Evolutionary conservation across 805 yeast genomes (phyloP).

Genomic region (Cyberlindnera samutprakarnensis): DNA sequence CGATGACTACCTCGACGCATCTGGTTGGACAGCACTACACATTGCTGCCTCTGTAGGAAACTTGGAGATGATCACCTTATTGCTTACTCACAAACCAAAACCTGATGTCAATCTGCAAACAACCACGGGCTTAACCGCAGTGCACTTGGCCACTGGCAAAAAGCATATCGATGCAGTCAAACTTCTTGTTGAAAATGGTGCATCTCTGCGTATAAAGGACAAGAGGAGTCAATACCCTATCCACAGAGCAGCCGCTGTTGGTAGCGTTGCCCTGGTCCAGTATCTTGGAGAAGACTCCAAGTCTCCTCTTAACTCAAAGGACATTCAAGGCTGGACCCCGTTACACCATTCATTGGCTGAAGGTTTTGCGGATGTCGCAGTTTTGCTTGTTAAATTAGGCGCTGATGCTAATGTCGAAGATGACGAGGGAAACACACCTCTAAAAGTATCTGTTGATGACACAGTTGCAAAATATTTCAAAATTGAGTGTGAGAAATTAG

Average conservation of each 20-base stretch:
- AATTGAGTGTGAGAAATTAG: slow-evolving; percentile 7
- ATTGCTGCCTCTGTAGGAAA: slow-evolving; percentile 75
- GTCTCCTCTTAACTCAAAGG: slow-evolving; percentile 63
- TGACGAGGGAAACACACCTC: slow-evolving; percentile 46
- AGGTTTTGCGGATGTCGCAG: slow-evolving; percentile 75
- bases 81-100: slow-evolving; percentile 42
- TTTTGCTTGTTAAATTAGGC: slow-evolving; percentile 51
- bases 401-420: slow-evolving; percentile 50
- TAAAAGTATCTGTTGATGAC: slow-evolving; percentile 48
- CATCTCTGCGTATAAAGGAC: slow-evolving; percentile 62
- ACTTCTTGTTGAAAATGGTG: slow-evolving; percentile 44
- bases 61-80: slow-evolving; percentile 37
- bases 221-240: slow-evolving; percentile 56
- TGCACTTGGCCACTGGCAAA: slow-evolving; percentile 75
- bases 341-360: slow-evolving; percentile 88
- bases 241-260: slow-evolving; percentile 79
- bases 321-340: slow-evolving; percentile 74
- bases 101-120: slow-evolving; percentile 61
- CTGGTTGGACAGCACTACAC: slow-evolving; percentile 89
- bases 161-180: slow-evolving; percentile 47
- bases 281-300: slow-evolving; percentile 44
- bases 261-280: slow-evolving; percentile 50
- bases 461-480: slow-evolving; percentile 36
- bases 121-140: slow-evolving; percentile 60
- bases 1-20: slow-evolving; percentile 60